A percentile compares a stretch with the other conserved stretches of the same genome.
Conservation (phyloP, 169 alveolate species). For the Plasmodium billcollinsi region DNA sequence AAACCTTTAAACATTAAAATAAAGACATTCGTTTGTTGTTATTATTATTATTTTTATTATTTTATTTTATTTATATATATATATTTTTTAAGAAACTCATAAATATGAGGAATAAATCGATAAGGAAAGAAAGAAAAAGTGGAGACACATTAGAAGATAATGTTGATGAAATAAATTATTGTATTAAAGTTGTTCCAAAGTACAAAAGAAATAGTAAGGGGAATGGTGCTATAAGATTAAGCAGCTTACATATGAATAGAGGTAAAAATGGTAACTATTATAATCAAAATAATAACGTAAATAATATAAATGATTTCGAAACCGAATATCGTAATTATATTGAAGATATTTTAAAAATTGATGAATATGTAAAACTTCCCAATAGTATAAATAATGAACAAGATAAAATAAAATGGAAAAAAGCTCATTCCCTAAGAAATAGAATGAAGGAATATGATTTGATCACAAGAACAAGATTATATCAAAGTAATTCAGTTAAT, state of each 20-base stretch:
- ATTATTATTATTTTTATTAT: no score
- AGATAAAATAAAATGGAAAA: constrained; percentile 66
- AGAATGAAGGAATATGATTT: constrained; percentile 74
- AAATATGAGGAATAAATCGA: no score
- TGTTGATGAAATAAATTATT: constrained; percentile 14
- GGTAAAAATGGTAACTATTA: not conserved
- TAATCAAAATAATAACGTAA: constrained; percentile 4
- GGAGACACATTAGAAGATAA: not conserved
- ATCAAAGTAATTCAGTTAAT: constrained; percentile 26
- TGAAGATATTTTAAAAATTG: constrained; percentile 27
- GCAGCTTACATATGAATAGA: constrained; percentile 3
- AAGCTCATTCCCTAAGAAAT: constrained; percentile 44
- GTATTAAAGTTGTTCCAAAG: constrained; percentile 19
- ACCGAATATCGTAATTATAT: constrained; percentile 18
- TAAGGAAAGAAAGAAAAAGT: constrained; percentile 5
- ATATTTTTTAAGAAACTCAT: no score
- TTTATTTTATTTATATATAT: no score
- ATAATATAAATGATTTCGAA: constrained; percentile 16
- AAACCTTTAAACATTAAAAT: no score
- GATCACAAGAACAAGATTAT: constrained; percentile 51
- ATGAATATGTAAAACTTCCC: constrained; percentile 52
- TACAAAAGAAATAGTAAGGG: constrained; percentile 13
- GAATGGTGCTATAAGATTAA: constrained; percentile 8
- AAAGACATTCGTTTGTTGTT: no score
- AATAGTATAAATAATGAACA: constrained; percentile 46